phyloP scores from a whole-genome alignment of 2,329 filamentous ascomycete species.

The Monosporascus cannonballus region DNA sequence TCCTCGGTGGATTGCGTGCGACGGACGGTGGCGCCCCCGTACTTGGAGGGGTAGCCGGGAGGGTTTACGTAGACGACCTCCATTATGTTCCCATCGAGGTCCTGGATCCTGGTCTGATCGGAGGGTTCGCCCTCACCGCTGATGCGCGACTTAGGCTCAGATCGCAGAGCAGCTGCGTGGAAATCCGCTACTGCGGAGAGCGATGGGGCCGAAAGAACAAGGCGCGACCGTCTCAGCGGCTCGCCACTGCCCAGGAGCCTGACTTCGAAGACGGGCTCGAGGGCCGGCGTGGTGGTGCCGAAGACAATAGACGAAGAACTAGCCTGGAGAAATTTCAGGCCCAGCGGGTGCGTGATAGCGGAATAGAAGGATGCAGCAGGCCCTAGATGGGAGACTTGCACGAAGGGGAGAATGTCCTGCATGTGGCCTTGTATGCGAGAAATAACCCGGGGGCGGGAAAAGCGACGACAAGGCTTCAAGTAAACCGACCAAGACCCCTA shows the following conservation, averaged over 20 bases:
- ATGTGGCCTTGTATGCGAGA: conserved; percentile 7
- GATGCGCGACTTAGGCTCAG: conserved; percentile 13
- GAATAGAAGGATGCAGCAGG: conserved; percentile 81
- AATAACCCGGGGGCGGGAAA: too few species aligned
- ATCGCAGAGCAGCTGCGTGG: conserved; percentile 59
- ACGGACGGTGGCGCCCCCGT: conserved; percentile 28
- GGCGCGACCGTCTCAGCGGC: conserved; percentile 37
- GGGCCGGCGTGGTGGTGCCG: conserved; percentile 28
- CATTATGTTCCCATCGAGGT: conserved; percentile 79
- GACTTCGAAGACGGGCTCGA: conserved; percentile 38
- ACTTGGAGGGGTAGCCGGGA: conserved; percentile 28
- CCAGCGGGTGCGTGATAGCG: conserved; percentile 69
- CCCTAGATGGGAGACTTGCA: conserved; percentile 70
- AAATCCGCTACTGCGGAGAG: conserved; percentile 64
- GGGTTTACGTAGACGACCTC: conserved; percentile 61
- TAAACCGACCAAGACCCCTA: too few species aligned
- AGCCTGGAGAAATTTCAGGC: conserved; percentile 60
- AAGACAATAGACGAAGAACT: conserved; percentile 35
- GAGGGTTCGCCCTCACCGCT: neutral
- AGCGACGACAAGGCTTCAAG: too few species aligned
- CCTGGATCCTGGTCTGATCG: conserved; percentile 52
- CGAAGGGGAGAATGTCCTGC: conserved; percentile 38
- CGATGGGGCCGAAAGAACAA: conserved; percentile 64
- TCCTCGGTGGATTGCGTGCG: conserved; percentile 30
- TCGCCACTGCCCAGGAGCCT: conserved; percentile 29